Percentiles rank a stretch among this genome's conserved stretches.
Evolutionary conservation across 2,329 filamentous ascomycete species (phyloP).

Genomic region (Coniochaeta prunicola): DNA sequence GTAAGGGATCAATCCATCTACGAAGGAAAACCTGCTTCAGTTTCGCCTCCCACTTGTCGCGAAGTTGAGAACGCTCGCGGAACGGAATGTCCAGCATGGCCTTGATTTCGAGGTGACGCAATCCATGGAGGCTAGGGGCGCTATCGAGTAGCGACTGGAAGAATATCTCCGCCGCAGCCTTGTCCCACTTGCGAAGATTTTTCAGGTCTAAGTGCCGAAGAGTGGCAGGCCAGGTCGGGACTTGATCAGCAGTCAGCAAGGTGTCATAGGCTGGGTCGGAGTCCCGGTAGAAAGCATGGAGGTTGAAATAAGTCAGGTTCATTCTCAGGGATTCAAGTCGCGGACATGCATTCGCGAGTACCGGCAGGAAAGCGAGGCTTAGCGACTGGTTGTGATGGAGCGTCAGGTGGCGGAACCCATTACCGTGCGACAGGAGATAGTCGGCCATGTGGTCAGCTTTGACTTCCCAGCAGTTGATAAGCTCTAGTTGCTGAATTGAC

Average conservation of each 20-base stretch:
- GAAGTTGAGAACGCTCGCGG: conserved; percentile 73
- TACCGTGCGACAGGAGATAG: conserved; percentile 63
- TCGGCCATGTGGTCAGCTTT: conserved; percentile 55
- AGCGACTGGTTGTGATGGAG: conserved; percentile 76
- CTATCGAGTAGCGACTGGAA: conserved; percentile 71
- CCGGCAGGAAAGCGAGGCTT: conserved; percentile 64
- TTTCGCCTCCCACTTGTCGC: conserved; percentile 68
- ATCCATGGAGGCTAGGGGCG: conserved; percentile 55
- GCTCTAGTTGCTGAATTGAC: conserved; percentile 58
- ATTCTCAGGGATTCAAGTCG: conserved; percentile 63
- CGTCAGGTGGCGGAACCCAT: conserved; percentile 57
- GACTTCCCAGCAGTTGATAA: conserved; percentile 74
- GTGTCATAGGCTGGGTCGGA: conserved; percentile 68
- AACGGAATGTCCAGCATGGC: conserved; percentile 75
- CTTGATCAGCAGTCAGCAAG: conserved; percentile 54
- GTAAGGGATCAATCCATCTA: conserved; percentile 13
- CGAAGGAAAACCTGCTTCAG: conserved; percentile 61
- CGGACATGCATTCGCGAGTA: conserved; percentile 61
- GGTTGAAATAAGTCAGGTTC: conserved; percentile 72
- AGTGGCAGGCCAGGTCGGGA: conserved; percentile 71
- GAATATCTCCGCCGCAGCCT: conserved; percentile 65
- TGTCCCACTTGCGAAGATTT: conserved; percentile 69
- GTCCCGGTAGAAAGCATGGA: conserved; percentile 50
- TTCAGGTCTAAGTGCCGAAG: conserved; percentile 67
- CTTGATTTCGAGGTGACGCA: conserved; percentile 66